Base-by-base conservation (phyloP, 1,139 yeast genomes). In the Hansenula lynferdii region DNA sequence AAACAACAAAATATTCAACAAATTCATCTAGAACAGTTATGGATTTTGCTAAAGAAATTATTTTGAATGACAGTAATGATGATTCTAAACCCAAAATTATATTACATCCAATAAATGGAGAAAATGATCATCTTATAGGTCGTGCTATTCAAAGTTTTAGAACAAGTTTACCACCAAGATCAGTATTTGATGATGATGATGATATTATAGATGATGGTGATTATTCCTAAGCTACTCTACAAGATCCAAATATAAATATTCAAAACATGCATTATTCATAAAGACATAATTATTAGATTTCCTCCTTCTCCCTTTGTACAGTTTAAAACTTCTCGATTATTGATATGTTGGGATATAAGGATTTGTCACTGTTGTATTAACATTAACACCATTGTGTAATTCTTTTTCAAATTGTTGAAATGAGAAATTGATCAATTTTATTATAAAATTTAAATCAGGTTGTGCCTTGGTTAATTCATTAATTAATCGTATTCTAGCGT, bases 101-200 rank as follows among this genome's bases (percentile, higher is more conserved):
- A 7, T 28, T 53, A 4, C 42, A 51, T 33, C 54, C 56, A 5
- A 44, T 53, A 5, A 35, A 44, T 29, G 57, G 55, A 1, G 51
- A 44, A 16, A 42, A 51, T 35, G 55, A 50, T 34, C 50, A 49
- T 29, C 36, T 51, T 15, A 53, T 51, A n/a, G 47, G 47, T 1
- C 34, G 37, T 24, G 54, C 54, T 3, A 47, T 51, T n/a, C 37
- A 41, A 26, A 46, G 47, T 23, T 51, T 50, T 34, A 50, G 41
- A 29, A 53, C 57, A 2, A 41, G 48, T 16, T 32, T 60, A 24
- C 69, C 69, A 6, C 65, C 68, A 19, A 52, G 45, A 33, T 61
- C 67, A 6, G 52, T 61, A 8, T 63, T 62, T 44, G 65, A 60
- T 43, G 62, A 57, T 11, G 54, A 50, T 38, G 37, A 42, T 28